Conservation (phyloP, 306 rosid species). For the Cicer bijugum region DNA sequence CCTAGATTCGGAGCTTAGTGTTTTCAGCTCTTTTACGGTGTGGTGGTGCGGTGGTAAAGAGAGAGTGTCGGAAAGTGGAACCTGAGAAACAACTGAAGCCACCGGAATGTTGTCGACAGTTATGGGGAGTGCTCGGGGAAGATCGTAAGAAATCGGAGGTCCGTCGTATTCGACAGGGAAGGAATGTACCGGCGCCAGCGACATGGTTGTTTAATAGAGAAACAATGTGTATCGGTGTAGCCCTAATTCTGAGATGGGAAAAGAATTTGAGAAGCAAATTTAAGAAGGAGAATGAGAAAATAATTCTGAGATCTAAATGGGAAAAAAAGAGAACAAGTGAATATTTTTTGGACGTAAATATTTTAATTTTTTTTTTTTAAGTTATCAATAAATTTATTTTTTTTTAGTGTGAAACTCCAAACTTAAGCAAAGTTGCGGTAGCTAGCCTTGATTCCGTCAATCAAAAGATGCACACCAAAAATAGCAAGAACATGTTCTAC, state of each 20-base stretch:
- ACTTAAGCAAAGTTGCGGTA: too few relatives aligned
- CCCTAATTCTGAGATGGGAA: constrained; percentile 44
- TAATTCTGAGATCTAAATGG: too few relatives aligned
- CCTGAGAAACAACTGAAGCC: constrained; percentile 83
- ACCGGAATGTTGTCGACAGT: constrained; percentile 86
- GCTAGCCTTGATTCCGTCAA: too few relatives aligned
- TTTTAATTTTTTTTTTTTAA: too few relatives aligned
- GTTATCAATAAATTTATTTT: too few relatives aligned
- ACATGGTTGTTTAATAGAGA: constrained; percentile 48
- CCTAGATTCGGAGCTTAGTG: constrained; percentile 56
- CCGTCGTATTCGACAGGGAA: constrained; percentile 95
- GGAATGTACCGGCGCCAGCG: constrained; percentile 68
- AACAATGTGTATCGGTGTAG: not conserved
- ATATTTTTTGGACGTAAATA: too few relatives aligned
- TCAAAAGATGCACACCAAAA: not conserved
- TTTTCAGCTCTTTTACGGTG: constrained; percentile 60
- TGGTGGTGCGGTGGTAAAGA: constrained; percentile 54
- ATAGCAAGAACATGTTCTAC: constrained; percentile 40
- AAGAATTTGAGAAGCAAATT: too few relatives aligned
- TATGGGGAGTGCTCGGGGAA: constrained; percentile 89
- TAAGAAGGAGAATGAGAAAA: too few relatives aligned
- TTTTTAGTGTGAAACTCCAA: too few relatives aligned
- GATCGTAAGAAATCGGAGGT: constrained; percentile 75
- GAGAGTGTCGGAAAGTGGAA: constrained; percentile 59
- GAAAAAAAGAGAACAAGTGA: too few relatives aligned